Conservation (phyloP, 2,329 filamentous ascomycete species). For the Canariomyces notabilis region DNA sequence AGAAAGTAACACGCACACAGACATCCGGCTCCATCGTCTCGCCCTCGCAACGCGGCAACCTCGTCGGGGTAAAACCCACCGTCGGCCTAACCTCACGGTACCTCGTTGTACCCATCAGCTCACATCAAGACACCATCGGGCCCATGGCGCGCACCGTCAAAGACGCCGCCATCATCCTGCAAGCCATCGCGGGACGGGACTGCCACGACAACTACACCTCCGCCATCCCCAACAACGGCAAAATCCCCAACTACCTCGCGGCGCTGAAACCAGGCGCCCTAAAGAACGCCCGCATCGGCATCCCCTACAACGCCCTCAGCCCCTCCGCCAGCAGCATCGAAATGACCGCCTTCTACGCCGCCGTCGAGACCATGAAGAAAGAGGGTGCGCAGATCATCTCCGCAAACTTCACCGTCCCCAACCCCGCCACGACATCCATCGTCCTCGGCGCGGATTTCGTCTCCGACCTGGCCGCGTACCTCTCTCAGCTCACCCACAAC, state of each 20-base stretch:
- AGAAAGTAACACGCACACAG: too few species aligned
- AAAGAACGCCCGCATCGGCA: constrained; percentile 55
- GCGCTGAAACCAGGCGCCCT: constrained; percentile 52
- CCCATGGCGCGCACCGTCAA: constrained; percentile 59
- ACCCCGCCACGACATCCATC: constrained; percentile 42
- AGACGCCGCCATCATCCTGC: constrained; percentile 59
- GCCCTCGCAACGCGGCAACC: constrained; percentile 49
- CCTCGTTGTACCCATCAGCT: constrained; percentile 61
- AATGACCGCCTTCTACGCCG: constrained; percentile 50
- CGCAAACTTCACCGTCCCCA: constrained; percentile 46
- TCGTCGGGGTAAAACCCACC: constrained; percentile 65
- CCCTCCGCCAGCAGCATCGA: constrained; percentile 11
- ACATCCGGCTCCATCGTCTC: constrained; percentile 60
- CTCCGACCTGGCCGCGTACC: constrained; percentile 49
- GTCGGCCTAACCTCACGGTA: constrained; percentile 59
- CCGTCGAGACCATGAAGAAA: constrained; percentile 50
- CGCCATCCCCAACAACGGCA: constrained; percentile 49
- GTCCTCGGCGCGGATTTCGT: constrained; percentile 56
- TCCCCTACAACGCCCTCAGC: constrained; percentile 55
- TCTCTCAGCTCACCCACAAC: constrained; percentile 51
- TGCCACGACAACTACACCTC: constrained; percentile 59
- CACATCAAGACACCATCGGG: constrained; percentile 62
- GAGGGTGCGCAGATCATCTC: constrained; percentile 52
- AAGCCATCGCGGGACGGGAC: constrained; percentile 59
- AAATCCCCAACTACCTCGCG: constrained; percentile 57